Percentiles rank a stretch among this genome's conserved stretches.
These are phyloP conservation scores for Phialophora expanda DNA, from an alignment of 2,329 filamentous ascomycete genomes.

Conservation along the genomic window DNA sequence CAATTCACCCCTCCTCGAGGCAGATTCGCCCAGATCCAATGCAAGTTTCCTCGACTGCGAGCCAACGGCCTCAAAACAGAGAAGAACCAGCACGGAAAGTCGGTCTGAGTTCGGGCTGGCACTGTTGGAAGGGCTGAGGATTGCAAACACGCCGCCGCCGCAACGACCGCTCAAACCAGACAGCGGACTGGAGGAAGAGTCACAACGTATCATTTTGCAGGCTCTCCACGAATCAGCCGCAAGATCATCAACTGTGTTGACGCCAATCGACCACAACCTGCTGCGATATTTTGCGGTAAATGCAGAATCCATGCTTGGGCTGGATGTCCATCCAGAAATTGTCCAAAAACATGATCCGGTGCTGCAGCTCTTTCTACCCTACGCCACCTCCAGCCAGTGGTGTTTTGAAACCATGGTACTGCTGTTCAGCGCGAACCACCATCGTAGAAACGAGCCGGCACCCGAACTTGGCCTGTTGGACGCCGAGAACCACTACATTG, in stretches of 20 bases:
- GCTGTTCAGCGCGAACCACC: conserved; percentile 29
- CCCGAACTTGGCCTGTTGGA: conserved; percentile 11
- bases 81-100: conserved; percentile 15
- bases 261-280: conserved; percentile 24
- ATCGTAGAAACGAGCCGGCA: conserved; percentile 4
- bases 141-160: conserved; percentile 18
- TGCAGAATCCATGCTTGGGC: conserved; percentile 27
- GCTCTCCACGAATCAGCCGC: conserved; percentile 19
- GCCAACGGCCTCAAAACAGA: conserved; percentile 7
- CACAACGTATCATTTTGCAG: conserved; percentile 10
- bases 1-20: conserved; percentile 12
- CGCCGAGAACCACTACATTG: conserved; percentile 31
- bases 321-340: conserved; percentile 27
- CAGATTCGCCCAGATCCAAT: conserved; percentile 9
- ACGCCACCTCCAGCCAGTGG: conserved; percentile 30
- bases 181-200: conserved; percentile 2
- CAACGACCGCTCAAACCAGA: background rate
- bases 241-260: conserved; percentile 6
- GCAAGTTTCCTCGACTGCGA: background rate
- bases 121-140: conserved; percentile 21
- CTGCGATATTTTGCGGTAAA: conserved; percentile 31
- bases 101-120: conserved; percentile 28
- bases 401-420: conserved; percentile 34
- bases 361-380: conserved; percentile 28
- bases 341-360: conserved; percentile 28